These are phyloP conservation scores for Termitomyces sp. DNA, from an alignment of 768 basidiomycete species.

Conservation along the genomic window DNA sequence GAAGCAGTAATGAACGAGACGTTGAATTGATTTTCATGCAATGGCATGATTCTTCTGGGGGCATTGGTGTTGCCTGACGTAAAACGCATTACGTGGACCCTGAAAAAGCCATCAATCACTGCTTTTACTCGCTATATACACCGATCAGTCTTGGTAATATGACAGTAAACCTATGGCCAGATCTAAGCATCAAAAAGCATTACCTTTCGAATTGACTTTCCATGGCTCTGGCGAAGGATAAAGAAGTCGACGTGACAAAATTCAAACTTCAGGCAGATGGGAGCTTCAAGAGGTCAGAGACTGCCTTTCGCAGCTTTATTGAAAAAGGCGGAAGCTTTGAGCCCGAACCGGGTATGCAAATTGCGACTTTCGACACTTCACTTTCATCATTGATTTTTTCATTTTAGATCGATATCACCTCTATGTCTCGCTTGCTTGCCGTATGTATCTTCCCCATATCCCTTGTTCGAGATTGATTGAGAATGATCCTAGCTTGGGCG, in stretches of 20 bases:
- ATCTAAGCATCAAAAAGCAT: too few relatives aligned
- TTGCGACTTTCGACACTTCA: background rate
- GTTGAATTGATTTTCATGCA: too few relatives aligned
- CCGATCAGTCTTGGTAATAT: too few relatives aligned
- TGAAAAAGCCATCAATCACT: too few relatives aligned
- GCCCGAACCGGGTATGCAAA: slow-evolving; percentile 64
- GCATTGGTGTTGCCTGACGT: too few relatives aligned
- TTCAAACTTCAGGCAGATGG: slow-evolving; percentile 55
- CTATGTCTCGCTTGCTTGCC: slow-evolving; percentile 84
- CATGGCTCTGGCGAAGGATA: slow-evolving; percentile 9
- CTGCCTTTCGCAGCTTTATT: slow-evolving; percentile 53
- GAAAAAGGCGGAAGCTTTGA: slow-evolving; percentile 36
- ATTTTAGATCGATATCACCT: slow-evolving; percentile 82
- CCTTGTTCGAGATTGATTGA: background rate
- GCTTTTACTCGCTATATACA: too few relatives aligned
- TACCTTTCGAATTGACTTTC: too few relatives aligned
- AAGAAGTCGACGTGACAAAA: slow-evolving; percentile 42
- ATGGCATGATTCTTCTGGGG: too few relatives aligned
- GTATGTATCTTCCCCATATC: slow-evolving; percentile 33
- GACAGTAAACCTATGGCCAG: too few relatives aligned
- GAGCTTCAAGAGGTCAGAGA: slow-evolving; percentile 53
- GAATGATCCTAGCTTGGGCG: slow-evolving; percentile 66
- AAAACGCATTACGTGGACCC: too few relatives aligned
- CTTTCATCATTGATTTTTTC: background rate
- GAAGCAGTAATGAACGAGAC: too few relatives aligned